These are phyloP conservation scores for Pistacia vera DNA, from an alignment of 345 rosid genomes.

Conservation along the genomic window DNA sequence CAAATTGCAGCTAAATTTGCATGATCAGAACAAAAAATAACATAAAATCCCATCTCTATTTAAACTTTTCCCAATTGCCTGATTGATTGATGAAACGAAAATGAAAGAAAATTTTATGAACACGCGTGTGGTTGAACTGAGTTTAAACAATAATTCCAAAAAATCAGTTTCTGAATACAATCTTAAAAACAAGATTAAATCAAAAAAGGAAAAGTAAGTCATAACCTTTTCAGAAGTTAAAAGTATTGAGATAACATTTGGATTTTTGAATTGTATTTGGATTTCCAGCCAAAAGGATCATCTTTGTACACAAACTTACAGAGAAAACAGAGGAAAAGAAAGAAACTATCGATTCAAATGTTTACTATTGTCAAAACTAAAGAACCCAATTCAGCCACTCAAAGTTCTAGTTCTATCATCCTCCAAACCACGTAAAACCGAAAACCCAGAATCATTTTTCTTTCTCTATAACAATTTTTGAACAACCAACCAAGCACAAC, in stretches of 20 bases:
- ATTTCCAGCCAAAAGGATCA: too few relatives aligned
- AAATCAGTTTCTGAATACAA: too few relatives aligned
- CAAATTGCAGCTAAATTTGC: neutral
- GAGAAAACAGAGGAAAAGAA: neutral
- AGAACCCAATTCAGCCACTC: neutral
- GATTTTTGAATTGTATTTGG: too few relatives aligned
- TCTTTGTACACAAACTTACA: too few relatives aligned
- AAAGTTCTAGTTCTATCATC: neutral
- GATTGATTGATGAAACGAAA: neutral
- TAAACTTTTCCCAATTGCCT: neutral
- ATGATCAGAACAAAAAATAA: neutral
- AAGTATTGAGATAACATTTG: too few relatives aligned
- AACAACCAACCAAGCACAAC: neutral
- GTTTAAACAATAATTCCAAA: too few relatives aligned
- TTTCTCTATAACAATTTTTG: neutral
- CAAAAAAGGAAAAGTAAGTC: too few relatives aligned
- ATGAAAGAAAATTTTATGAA: neutral
- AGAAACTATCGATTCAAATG: neutral
- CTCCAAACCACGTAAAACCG: neutral
- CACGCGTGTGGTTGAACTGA: neutral
- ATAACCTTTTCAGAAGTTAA: too few relatives aligned
- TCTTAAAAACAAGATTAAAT: too few relatives aligned
- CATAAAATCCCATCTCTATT: neutral
- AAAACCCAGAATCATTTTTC: neutral
- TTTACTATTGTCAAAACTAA: neutral